Percentiles rank a stretch among this genome's conserved stretches.
Conservation (phyloP, 139 green algal genomes). For the Chlamydomonas sp. region DNA sequence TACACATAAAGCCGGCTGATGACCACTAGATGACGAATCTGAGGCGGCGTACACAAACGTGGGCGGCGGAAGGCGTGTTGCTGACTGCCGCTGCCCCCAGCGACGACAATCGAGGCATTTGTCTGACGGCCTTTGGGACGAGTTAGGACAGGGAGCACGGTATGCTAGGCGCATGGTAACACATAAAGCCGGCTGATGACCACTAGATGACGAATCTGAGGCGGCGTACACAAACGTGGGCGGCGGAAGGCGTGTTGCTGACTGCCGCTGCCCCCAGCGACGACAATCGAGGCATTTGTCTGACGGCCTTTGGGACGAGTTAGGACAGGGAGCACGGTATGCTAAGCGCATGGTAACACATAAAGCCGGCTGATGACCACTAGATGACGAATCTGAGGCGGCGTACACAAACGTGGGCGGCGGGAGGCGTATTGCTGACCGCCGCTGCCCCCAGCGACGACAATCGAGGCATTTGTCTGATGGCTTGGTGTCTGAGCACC, state of each 20-base stretch:
- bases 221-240: no score
- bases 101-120: slow-evolving; percentile 7
- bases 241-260: no score
- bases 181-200: not conserved
- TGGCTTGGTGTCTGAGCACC: not conserved
- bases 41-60: not conserved
- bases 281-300: slow-evolving; percentile 10
- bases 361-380: not conserved
- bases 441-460: not conserved
- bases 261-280: no score
- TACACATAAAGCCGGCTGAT: not conserved
- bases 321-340: not conserved
- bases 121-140: not conserved
- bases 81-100: no score
- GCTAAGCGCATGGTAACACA: not conserved
- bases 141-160: not conserved
- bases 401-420: no score
- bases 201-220: not conserved
- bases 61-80: not conserved
- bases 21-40: not conserved
- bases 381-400: not conserved
- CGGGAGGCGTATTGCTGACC: no score
- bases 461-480: slow-evolving; percentile 12
- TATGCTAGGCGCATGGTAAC: not conserved
- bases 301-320: not conserved